phyloP scores from a whole-genome alignment of 2,329 filamentous ascomycete genomes.

The Xylariomycetidae sp. region DNA sequence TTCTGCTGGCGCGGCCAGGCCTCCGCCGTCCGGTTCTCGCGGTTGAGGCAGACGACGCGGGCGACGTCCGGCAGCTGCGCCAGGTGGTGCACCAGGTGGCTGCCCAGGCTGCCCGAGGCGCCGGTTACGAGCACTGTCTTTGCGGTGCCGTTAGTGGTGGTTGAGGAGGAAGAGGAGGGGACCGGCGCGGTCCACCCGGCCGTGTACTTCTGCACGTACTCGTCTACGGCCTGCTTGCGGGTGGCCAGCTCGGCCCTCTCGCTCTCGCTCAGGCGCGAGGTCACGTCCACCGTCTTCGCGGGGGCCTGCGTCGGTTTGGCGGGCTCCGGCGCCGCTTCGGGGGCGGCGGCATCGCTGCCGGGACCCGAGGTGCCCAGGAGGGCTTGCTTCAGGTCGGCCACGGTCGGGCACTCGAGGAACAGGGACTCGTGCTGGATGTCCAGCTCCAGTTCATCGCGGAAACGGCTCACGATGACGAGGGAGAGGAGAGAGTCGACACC shows the following conservation, averaged over 20 bases:
- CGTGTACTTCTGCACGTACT: constrained; percentile 8
- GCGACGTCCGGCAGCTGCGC: constrained; percentile 22
- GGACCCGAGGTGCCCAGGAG: neutral
- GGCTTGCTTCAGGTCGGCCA: constrained; percentile 5
- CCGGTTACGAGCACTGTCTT: constrained; percentile 33
- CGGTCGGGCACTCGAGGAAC: constrained; percentile 8
- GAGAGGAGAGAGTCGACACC: constrained; percentile 13
- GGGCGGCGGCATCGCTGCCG: too few relatives aligned
- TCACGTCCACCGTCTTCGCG: too few relatives aligned
- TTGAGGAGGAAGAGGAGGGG: neutral
- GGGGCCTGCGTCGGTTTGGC: too few relatives aligned
- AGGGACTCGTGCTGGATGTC: constrained; percentile 8
- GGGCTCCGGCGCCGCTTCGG: too few relatives aligned
- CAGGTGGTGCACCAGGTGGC: constrained; percentile 27
- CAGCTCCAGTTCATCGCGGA: constrained; percentile 11
- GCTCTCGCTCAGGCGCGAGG: constrained; percentile 1
- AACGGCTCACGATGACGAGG: constrained; percentile 10
- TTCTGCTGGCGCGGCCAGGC: constrained; percentile 10
- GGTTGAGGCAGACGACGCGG: constrained; percentile 40
- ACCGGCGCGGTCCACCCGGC: constrained; percentile 1
- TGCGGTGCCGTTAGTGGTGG: constrained; percentile 15
- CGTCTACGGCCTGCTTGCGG: constrained; percentile 9
- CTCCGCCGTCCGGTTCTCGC: constrained; percentile 17
- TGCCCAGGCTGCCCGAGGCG: constrained; percentile 32
- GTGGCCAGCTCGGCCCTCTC: constrained; percentile 1